A percentile compares a stretch with the other conserved stretches of the same genome.
Conservation (phyloP, 2,329 filamentous ascomycete genomes). For the Colletotrichum musae region DNA sequence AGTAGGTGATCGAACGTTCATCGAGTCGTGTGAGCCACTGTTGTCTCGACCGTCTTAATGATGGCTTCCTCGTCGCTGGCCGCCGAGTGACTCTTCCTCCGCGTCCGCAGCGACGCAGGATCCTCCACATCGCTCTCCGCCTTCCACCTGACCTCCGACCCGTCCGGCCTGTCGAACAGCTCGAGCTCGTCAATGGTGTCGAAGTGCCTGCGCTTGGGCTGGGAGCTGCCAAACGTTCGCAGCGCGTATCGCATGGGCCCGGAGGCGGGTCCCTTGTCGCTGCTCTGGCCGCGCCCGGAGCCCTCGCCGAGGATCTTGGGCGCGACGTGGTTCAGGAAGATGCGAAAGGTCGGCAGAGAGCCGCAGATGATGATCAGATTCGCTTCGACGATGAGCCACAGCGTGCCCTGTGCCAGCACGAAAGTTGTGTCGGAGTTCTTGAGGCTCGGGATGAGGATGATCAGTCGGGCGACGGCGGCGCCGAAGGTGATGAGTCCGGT, state of each 20-base stretch:
- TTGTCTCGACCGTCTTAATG: not conserved
- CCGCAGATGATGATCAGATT: constrained; percentile 58
- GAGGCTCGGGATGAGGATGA: constrained; percentile 23
- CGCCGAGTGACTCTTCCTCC: not conserved
- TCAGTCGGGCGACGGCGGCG: constrained; percentile 17
- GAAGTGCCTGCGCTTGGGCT: constrained; percentile 4
- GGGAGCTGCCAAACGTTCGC: not conserved
- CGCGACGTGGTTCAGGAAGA: constrained; percentile 55
- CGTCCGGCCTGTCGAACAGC: not conserved
- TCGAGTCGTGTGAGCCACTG: not conserved
- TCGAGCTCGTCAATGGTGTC: constrained; percentile 5
- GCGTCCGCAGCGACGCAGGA: not conserved
- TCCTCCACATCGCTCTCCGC: not conserved
- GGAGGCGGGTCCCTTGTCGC: not conserved
- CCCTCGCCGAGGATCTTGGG: constrained; percentile 49
- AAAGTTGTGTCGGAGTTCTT: constrained; percentile 6
- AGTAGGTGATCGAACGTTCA: not conserved
- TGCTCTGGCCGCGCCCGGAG: not conserved
- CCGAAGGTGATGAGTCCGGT: constrained; percentile 51
- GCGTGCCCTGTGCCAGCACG: constrained; percentile 21
- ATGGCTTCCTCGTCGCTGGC: constrained; percentile 6
- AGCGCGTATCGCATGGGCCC: not conserved
- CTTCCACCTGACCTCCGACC: not conserved
- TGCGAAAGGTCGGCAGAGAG: constrained; percentile 55
- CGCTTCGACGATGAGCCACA: constrained; percentile 49